Evolutionary conservation across 106 monocot species (phyloP), one percentile per base, ranked within the genome.

Genomic region (Platanthera zijinensis): DNA sequence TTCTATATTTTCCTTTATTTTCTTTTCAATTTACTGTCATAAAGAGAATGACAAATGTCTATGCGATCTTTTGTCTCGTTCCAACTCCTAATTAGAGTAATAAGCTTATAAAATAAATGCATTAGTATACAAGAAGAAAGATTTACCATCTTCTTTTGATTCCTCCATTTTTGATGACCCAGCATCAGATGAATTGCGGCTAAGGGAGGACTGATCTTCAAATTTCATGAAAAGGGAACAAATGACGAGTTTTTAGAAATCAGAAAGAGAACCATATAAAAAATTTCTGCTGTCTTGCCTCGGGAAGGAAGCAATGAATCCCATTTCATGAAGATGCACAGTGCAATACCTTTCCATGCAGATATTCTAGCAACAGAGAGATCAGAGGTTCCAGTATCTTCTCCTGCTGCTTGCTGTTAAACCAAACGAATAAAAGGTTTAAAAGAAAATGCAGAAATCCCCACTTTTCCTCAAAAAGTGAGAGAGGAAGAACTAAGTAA

Each of bases 321-420:
- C 22, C 72, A 71, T 59, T 56, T 45, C 46, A 32, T 57, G 22
- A 67, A 71, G 18, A 75, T 18, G 66, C 32, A 66, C 66, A 66
- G 14, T 45, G 14, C 49, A 69, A 57, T 71, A 85, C 92, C 92
- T 86, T 78, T 82, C 75, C 71, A 77, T 51, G 82, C 72, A 75
- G 80, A 83, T 49, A 51, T 48, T 88, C 80, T 84, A 11, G 78
- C 51, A 77, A 59, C 77, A 46, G 80, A 80, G 45, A 78, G 69
- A 85, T 89, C 84, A 75, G 72, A 82, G 52, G 83, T 76, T 21
- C 74, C 66, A 50, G 83, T 82, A 63, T 92, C 84, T 75, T 92
- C 84, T 75, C 82, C 73, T 79, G 86, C 81, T 64, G 78, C 71
- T 82, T 77, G 85, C 80, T 89, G 80, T 80, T 76, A 69, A 63